These are phyloP conservation scores for Phytopythium delawarense DNA, from an alignment of 352 stramenopile genomes.

Conservation along the genomic window DNA sequence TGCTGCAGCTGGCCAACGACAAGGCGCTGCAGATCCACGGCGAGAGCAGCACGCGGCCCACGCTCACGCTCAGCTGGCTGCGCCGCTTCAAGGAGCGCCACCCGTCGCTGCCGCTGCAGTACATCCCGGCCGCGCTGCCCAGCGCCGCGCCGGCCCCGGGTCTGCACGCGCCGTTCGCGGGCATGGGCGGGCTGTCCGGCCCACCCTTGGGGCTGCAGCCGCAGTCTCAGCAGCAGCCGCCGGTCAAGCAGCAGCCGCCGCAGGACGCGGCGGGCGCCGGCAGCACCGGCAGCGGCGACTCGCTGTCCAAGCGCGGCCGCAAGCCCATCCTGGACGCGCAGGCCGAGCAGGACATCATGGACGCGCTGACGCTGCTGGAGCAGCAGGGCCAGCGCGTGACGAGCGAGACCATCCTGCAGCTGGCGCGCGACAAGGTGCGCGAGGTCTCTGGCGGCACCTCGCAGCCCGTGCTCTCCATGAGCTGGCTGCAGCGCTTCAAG, in stretches of 20 bases:
- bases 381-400: constrained; percentile 7
- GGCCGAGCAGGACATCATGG: constrained; percentile 9
- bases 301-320: constrained; percentile 8
- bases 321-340: constrained; percentile 6
- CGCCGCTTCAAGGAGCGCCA: constrained; percentile 10
- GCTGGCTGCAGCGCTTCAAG: constrained; percentile 12
- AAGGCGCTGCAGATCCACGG: constrained; percentile 4
- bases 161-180: not conserved
- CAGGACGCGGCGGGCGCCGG: too few relatives aligned
- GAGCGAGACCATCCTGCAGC: constrained; percentile 8
- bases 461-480: constrained; percentile 4
- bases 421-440: constrained; percentile 8
- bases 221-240: not conserved
- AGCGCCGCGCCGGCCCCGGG: too few relatives aligned
- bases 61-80: constrained; percentile 8
- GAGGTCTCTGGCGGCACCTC: not conserved
- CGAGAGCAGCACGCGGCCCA: not conserved
- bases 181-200: not conserved
- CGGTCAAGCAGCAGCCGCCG: not conserved
- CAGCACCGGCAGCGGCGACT: not conserved
- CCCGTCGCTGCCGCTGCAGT: constrained; percentile 4
- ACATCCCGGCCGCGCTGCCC: not conserved
- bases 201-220: not conserved
- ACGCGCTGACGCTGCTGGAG: not conserved
- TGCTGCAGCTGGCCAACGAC: constrained; percentile 9